These are phyloP conservation scores for Euphorbia celastroides DNA, from an alignment of 441 rosid genomes.

Conservation along the genomic window DNA sequence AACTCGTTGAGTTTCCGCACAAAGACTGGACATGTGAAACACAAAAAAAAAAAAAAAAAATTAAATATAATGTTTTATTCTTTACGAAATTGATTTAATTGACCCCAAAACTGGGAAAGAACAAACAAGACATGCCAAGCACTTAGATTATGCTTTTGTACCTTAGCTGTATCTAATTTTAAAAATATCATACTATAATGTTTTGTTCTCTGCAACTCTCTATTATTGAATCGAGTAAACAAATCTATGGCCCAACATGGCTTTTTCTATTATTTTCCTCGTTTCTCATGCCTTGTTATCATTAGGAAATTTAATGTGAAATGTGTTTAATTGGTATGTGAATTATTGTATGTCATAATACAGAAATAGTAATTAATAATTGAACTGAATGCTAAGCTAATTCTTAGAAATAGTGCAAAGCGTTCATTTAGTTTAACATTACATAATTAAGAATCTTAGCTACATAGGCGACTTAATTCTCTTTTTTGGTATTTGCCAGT, in stretches of 20 bases:
- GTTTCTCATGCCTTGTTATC: not conserved
- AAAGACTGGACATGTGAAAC: no score
- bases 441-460: no score
- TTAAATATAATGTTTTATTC: no score
- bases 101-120: not conserved
- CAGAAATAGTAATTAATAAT: no score
- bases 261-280: not conserved
- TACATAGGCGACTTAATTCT: no score
- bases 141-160: not conserved
- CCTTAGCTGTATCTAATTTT: not conserved
- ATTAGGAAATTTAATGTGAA: not conserved
- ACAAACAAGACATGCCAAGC: not conserved
- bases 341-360: no score
- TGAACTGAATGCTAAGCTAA: no score
- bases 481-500: no score
- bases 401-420: no score
- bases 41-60: not conserved
- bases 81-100: constrained; percentile 1
- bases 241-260: not conserved
- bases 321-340: no score
- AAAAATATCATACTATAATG: not conserved
- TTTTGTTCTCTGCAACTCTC: not conserved
- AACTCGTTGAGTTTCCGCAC: no score
- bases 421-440: no score
- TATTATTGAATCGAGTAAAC: not conserved